phyloP scores from a whole-genome alignment of 1,284 basidiomycete species.

The Ganoderma lucidum region DNA sequence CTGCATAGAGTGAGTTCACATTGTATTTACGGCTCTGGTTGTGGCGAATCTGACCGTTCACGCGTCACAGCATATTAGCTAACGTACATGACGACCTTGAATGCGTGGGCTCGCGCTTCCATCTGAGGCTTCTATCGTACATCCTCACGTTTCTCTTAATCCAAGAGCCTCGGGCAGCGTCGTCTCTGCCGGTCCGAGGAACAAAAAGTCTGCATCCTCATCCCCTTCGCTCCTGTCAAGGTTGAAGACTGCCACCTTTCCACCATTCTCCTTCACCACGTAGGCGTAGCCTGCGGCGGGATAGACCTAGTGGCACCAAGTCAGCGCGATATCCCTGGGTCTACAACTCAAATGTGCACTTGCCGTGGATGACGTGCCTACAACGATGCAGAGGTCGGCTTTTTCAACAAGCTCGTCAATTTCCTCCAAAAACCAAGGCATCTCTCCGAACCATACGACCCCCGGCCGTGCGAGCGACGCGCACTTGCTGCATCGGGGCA shows the following conservation, averaged over 20 bases:
- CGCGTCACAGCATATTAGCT: not conserved
- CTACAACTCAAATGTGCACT: conserved; percentile 22
- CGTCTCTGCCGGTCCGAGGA: conserved; percentile 27
- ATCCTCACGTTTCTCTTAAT: conserved; percentile 3
- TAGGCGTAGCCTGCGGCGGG: conserved; percentile 55
- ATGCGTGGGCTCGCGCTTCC: conserved; percentile 16
- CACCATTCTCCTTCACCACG: conserved; percentile 11
- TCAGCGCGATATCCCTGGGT: not conserved
- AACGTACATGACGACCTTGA: conserved; percentile 11
- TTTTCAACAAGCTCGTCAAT: conserved; percentile 55
- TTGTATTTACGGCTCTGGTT: not conserved
- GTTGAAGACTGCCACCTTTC: conserved; percentile 21
- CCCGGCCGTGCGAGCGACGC: conserved; percentile 61
- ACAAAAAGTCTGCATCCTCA: conserved; percentile 27
- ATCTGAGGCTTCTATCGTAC: conserved; percentile 1
- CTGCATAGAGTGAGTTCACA: conserved; percentile 4
- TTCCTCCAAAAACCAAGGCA: conserved; percentile 49
- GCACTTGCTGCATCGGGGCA: conserved; percentile 63
- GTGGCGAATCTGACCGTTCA: not conserved
- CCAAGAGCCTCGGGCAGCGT: conserved; percentile 30
- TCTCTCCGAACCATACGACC: conserved; percentile 75
- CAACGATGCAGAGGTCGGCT: conserved; percentile 67
- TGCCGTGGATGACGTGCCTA: conserved; percentile 71
- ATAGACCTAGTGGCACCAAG: conserved; percentile 44
- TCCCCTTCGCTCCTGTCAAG: conserved; percentile 28